Evolutionary conservation across 331 rosid species (phyloP), one percentile per base, ranked within the genome.

Genomic region (Malus hybrid): DNA sequence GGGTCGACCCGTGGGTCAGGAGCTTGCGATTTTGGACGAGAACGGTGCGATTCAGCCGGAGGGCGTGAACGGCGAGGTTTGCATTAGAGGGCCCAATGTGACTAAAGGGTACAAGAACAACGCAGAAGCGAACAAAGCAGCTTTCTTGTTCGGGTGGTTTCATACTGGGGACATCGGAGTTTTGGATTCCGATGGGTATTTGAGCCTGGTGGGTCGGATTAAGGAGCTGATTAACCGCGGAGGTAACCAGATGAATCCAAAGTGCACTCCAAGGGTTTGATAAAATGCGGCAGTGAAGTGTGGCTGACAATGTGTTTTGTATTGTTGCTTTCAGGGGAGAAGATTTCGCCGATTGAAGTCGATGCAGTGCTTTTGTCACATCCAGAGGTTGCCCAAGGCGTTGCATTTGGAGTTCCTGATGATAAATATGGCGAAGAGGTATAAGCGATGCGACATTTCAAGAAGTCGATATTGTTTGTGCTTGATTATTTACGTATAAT

Each of bases 211-310:
- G 56, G 99, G 99, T 69, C 90, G 99, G 79, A 95, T 92, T 69
- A 95, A 95, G 82, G 99, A 95, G 67, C 96, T 95, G 67, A 90
- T 95, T 1, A 95, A 95, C 73, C 92, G 97, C 9, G 98, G 98
- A 91, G 98, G 98, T 89, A 87, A 42, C 0, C 11, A 19, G 46
- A 19, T 36, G 24, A 33, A 65, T 5, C 5, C 5, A 28, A 28
- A 2, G 3, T 1, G 31, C 8, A 10, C 18, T 10, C 0, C 16
- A 0, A 62, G 2, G 19, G 31, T 61, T 42, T 0, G 22, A 73
- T 44, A 48, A 60, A 10, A 27, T 62, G 59, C 5, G 27, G 31
- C n/a, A 34, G 19, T 5, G 16, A 61, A 29, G 55, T 42, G 19
- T 12, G 16, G 60, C 24, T 46, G 14, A 29, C 62, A 63, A 3